Base-by-base conservation (phyloP, 257 asterid species). In the Solanum gracilifrons region DNA sequence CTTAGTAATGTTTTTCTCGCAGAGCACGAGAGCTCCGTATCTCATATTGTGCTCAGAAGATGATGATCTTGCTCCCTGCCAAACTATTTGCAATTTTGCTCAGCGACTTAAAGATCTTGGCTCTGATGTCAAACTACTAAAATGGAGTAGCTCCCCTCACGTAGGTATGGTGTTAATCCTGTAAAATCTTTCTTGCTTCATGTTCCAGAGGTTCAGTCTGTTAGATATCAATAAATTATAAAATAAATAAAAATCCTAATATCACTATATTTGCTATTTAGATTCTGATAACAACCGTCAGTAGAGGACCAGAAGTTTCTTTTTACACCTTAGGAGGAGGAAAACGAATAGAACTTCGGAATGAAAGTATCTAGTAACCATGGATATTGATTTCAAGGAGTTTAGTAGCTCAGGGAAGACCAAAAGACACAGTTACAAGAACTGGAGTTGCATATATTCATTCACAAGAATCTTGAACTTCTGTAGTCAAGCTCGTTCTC, bases 21-120 rank as follows among this genome's bases (percentile, higher is more conserved):
- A 97, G 99, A 92, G 96, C 87, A 83, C 93, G 90, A 92, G 94
- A n/a, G 96, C 99, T 86, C 98, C 99, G 6, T 96, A 97, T 94
- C 98, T 96, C 74, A 89, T 97, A 87, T 89, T 95, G 74, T 97
- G 99, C 93, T 95, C 99, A 1, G 98, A 97, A 94, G 94, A 96
- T 86, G 99, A 97, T 80, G 98, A 97, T 76, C 98, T 97, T 88
- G 98, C 99, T 87, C 98, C 99, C 3, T 68, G 83, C 89, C 90
- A 94, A 83, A 88, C 92, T 82, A 94, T 97, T 76, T 84, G 64
- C 89, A 97, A 96, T 92, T 97, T 97, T 88, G 94, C 96, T 51
- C 91, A 86, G 66, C 94, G 98, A 91, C 95, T 97, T 37, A 89
- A 90, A 90, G 92, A 89, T 87, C 94, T 95, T 9, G 98, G 98